These are phyloP conservation scores for Acacia melanoxylon DNA, from an alignment of 306 rosid genomes.

Conservation along the genomic window DNA sequence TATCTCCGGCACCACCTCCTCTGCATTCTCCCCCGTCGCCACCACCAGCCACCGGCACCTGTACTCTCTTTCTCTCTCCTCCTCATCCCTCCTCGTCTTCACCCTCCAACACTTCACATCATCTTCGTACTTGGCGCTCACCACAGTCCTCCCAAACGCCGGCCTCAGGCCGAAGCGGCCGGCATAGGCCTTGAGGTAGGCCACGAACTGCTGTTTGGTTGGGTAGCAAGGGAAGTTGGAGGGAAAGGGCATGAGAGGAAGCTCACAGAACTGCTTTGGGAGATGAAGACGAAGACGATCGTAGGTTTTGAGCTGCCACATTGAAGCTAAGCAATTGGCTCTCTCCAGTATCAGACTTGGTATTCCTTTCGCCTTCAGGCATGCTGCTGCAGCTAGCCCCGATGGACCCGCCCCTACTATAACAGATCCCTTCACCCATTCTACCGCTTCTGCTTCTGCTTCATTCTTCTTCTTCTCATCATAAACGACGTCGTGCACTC, in stretches of 20 bases:
- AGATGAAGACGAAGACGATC: constrained; percentile 83
- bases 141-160: constrained; percentile 46
- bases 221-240: constrained; percentile 68
- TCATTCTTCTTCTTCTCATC: neutral
- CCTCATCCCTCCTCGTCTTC: constrained; percentile 22
- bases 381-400: constrained; percentile 80
- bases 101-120: constrained; percentile 51
- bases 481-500: constrained; percentile 46
- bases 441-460: neutral
- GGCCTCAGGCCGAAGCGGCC: constrained; percentile 51
- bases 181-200: constrained; percentile 54
- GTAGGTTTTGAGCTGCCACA: constrained; percentile 78
- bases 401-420: constrained; percentile 90
- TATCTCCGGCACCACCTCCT: constrained; percentile 54
- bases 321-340: constrained; percentile 66
- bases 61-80: constrained; percentile 43
- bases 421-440: constrained; percentile 49
- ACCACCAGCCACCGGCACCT: constrained; percentile 61
- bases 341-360: constrained; percentile 61
- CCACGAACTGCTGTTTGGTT: constrained; percentile 64
- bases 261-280: constrained; percentile 76
- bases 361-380: constrained; percentile 63
- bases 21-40: constrained; percentile 87
- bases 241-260: constrained; percentile 74
- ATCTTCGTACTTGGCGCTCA: constrained; percentile 50